Base-by-base conservation (phyloP, 306 rosid genomes). In the Castanospermum australe region DNA sequence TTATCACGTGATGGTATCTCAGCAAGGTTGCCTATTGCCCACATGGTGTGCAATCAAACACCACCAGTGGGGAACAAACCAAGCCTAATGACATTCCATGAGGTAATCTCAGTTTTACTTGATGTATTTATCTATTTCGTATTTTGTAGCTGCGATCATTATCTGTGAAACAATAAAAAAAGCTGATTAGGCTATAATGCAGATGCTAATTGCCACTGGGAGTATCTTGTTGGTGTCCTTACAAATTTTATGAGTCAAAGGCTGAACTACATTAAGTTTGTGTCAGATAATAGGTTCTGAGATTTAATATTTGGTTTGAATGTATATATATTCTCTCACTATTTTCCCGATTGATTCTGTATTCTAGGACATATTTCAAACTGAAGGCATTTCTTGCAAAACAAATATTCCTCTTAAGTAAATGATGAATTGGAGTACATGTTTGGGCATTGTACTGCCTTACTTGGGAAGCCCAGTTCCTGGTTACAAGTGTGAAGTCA, bases 11-110 rank as follows among this genome's bases (percentile, higher is more conserved):
- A 90, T 86, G 94, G 89, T 65, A 42, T 89, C 73, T 70, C 84
- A 69, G 83, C 86, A 52, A 83, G 94, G 89, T 81, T 90, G 87
- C 94, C 94, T 66, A 82, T 90, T 82, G 94, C 94, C 33, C 92
- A 86, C 81, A 86, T 90, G 91, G 94, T 88, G 74, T 90, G 94
- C 83, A 90, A 88, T 88, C 94, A 90, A 81, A 71, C 90, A 45
- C 94, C 94, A 59, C 94, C 94, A 63, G 94, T 90, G 24, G 94
- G 94, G 66, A 72, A 61, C 45, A 88, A 87, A 52, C 94, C 94
- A 67, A 90, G 94, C 76, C 78, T 90, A 57, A 90, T 90, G 94
- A 90, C 94, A 39, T 90, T 90, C 82, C 84, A 68, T 0, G 94
- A 90, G 94, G 94, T 90, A 85, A 78, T 28, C 38, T 66, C 66